Evolutionary conservation across 768 basidiomycete genomes (phyloP).

Genomic region (Mycena venus): DNA sequence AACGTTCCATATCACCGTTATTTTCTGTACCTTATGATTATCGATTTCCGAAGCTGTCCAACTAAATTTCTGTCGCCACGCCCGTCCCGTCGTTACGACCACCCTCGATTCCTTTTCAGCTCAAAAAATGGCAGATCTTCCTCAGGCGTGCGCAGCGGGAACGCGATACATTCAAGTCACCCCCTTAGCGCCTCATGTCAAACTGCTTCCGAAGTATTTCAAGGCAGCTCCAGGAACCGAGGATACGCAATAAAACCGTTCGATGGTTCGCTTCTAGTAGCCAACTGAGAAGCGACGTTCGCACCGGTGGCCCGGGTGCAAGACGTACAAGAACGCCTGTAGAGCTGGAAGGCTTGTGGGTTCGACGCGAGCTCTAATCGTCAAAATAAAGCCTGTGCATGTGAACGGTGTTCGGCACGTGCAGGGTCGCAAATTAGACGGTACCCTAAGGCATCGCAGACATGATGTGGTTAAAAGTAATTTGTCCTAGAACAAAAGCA

Average conservation of each 20-base stretch:
- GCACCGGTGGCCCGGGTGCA: constrained; percentile 16
- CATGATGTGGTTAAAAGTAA: constrained; percentile 12
- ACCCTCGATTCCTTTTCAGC: neutral
- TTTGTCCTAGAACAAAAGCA: constrained; percentile 10
- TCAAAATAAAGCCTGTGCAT: neutral
- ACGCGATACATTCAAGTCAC: neutral
- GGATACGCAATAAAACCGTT: neutral
- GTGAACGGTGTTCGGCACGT: neutral
- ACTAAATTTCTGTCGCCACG: constrained; percentile 3
- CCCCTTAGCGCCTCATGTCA: constrained; percentile 26
- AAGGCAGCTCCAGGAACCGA: constrained; percentile 24
- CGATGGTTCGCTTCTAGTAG: neutral
- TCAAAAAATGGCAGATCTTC: constrained; percentile 11
- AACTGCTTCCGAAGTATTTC: neutral
- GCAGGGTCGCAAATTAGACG: constrained; percentile 19
- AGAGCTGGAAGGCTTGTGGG: neutral
- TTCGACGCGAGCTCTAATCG: neutral
- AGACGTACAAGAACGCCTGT: neutral
- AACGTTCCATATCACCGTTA: constrained; percentile 10
- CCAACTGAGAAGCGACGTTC: constrained; percentile 12
- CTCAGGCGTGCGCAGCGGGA: constrained; percentile 8
- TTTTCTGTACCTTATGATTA: constrained; percentile 4
- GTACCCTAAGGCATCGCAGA: neutral
- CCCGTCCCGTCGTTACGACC: neutral
- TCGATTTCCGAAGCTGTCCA: constrained; percentile 25